Conservation (phyloP, 768 basidiomycete species). For the Cystoderma amianthinum region DNA sequence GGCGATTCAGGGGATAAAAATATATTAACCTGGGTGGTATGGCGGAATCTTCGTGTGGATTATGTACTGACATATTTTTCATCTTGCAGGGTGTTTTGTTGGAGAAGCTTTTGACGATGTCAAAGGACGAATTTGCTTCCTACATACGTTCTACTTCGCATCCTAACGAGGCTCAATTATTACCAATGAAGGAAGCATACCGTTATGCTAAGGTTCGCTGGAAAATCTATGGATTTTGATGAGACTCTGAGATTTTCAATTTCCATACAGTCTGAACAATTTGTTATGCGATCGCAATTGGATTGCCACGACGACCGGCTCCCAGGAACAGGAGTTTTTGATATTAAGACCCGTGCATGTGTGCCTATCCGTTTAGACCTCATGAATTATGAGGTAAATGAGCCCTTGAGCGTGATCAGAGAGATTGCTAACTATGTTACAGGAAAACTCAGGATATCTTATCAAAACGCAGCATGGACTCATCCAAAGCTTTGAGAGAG, state of each 20-base stretch:
- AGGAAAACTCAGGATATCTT: slow-evolving; percentile 79
- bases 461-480: slow-evolving; percentile 59
- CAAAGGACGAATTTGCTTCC: slow-evolving; percentile 53
- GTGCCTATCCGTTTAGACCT: slow-evolving; percentile 79
- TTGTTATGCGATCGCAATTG: slow-evolving; percentile 93
- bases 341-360: slow-evolving; percentile 92
- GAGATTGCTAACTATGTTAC: background rate
- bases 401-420: background rate
- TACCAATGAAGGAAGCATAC: slow-evolving; percentile 63
- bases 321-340: slow-evolving; percentile 89
- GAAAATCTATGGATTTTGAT: slow-evolving; percentile 1
- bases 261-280: slow-evolving; percentile 37
- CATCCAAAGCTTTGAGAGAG: slow-evolving; percentile 80
- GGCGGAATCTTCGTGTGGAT: slow-evolving; percentile 10
- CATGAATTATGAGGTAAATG: slow-evolving; percentile 65
- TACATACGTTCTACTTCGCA: slow-evolving; percentile 35
- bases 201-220: slow-evolving; percentile 79
- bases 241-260: slow-evolving; percentile 2
- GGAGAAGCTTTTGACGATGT: slow-evolving; percentile 79
- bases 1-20: slow-evolving; percentile 47
- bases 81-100: slow-evolving; percentile 69
- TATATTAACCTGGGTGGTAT: slow-evolving; percentile 70
- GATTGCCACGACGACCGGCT: slow-evolving; percentile 78
- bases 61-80: background rate
- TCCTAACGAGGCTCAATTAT: slow-evolving; percentile 11